Evolutionary conservation across 345 rosid genomes (phyloP), one percentile per base, ranked within the genome.

Genomic region (Pistacia integerrima): DNA sequence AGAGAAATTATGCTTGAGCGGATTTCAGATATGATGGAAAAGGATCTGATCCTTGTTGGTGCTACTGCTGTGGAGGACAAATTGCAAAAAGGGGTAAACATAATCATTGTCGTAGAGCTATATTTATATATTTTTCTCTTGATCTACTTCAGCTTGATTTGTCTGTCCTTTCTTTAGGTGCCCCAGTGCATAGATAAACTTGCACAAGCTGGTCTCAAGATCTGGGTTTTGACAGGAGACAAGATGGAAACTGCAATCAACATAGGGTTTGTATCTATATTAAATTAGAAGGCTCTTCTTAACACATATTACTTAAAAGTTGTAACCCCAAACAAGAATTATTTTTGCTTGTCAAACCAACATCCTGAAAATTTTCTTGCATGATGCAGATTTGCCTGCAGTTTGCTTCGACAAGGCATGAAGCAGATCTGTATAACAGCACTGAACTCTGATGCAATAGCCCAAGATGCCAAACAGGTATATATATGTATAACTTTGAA

Each of bases 211-310:
- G 98, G 98, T 62, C 91, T 96, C 77, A 96, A 93, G 86, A 56
- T 96, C 71, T 96, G 99, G 99, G 98, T 96, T 83, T 77, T 96
- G 85, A 96, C 99, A 33, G 99, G 99, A 76, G 99, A 96, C 83
- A 96, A 96, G 80, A 91, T 96, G 99, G 99, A 96, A 90, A 96
- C 99, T 67, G 99, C 99, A 70, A 93, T 96, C 78, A 96, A 96
- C 81, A 96, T 96, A 61, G 99, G 99, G 99, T 96, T 63, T 74
- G 94, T 83, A 67, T 69, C 66, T 70, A 36, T 38, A 18, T 56
- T 59, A 56, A 46, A 33, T 66, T 49, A 18, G 36, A 33, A 62
- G 62, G 78, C 69, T 79, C 73, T 69, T 63, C 4, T 62, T 41
- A 13, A 36, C 74, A 66, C 69, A 75, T 67, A 60, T 79, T 61